These are phyloP conservation scores for Buddleja alternifolia DNA, from an alignment of 257 asterid genomes.

Conservation along the genomic window DNA sequence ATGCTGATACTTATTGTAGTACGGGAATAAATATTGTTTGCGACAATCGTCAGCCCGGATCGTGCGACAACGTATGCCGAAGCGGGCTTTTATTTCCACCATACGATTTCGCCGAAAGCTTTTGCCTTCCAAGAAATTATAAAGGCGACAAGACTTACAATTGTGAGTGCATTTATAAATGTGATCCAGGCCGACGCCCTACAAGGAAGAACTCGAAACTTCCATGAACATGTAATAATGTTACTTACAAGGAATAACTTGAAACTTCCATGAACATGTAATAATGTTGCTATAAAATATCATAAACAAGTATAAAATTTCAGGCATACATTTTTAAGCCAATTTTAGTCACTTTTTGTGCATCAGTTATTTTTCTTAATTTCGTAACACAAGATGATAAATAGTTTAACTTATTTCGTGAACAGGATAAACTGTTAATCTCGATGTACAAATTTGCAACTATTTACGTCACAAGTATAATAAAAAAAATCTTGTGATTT, in stretches of 20 bases:
- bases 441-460: too few species aligned
- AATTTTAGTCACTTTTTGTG: too few species aligned
- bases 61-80: not conserved
- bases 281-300: too few species aligned
- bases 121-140: not conserved
- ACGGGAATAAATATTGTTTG: not conserved
- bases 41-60: not conserved
- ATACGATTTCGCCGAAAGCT: not conserved
- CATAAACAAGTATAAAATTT: too few species aligned
- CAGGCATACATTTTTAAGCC: too few species aligned
- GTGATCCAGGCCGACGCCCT: not conserved
- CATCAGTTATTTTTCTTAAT: too few species aligned
- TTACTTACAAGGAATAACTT: not conserved
- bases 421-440: too few species aligned
- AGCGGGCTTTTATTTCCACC: constrained; percentile 7
- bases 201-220: not conserved
- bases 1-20: not conserved
- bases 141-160: not conserved
- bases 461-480: too few species aligned
- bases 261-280: not conserved
- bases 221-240: not conserved
- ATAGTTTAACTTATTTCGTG: too few species aligned
- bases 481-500: too few species aligned
- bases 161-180: not conserved
- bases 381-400: too few species aligned